Evolutionary conservation across 2,329 filamentous ascomycete species (phyloP).

Genomic region (Trichoderma koningiopsis): DNA sequence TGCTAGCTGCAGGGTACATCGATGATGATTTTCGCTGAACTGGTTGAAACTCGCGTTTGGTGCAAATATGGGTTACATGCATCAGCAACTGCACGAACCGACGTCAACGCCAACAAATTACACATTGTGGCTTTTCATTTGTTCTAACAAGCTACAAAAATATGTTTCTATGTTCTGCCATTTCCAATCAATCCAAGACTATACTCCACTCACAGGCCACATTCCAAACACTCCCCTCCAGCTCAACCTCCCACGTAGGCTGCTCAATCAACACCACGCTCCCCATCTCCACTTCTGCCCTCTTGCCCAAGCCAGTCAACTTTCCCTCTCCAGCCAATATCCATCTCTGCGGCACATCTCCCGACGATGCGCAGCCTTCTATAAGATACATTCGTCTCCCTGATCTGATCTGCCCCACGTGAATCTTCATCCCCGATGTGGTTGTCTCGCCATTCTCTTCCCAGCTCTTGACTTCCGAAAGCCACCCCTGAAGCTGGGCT

Average conservation of each 20-base stretch:
- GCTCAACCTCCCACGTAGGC: constrained; percentile 43
- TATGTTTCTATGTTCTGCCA: background rate
- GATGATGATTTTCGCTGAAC: background rate
- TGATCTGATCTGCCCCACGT: constrained; percentile 36
- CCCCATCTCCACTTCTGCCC: constrained; percentile 35
- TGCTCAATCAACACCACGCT: constrained; percentile 39
- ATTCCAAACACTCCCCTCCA: constrained; percentile 41
- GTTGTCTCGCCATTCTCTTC: constrained; percentile 30
- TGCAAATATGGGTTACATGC: constrained; percentile 40
- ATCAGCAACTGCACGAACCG: constrained; percentile 27
- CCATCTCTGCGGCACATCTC: constrained; percentile 30
- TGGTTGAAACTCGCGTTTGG: constrained; percentile 36
- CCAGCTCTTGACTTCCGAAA: constrained; percentile 45
- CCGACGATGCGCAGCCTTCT: constrained; percentile 26
- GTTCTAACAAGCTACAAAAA: background rate
- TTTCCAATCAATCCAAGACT: background rate
- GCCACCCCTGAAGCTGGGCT: constrained; percentile 44
- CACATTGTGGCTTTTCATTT: background rate
- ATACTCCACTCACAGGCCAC: constrained; percentile 45
- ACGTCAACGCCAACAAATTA: background rate
- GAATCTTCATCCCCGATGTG: constrained; percentile 32
- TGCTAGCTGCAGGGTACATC: constrained; percentile 10
- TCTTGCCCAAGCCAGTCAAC: constrained; percentile 40
- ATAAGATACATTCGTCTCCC: constrained; percentile 43
- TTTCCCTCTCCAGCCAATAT: constrained; percentile 44